Conservation (phyloP, 352 stramenopile genomes). For the Phytophthora niederhauseri region DNA sequence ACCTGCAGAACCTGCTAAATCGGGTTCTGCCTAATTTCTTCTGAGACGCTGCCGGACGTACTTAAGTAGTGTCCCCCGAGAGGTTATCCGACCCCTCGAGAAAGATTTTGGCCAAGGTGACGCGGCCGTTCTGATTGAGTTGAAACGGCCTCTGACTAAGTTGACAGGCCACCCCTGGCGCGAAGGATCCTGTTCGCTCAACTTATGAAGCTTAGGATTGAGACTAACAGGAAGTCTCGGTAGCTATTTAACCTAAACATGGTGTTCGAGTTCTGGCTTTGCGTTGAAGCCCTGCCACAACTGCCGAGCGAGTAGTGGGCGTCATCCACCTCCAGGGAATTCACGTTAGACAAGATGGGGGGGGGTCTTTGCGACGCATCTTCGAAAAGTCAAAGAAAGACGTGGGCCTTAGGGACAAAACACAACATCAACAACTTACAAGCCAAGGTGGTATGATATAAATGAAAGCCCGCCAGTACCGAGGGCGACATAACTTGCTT, state of each 20-base stretch:
- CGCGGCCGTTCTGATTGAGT: constrained; percentile 6
- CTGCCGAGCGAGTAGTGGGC: constrained; percentile 23
- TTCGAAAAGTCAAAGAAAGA: constrained; percentile 25
- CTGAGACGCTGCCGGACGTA: constrained; percentile 5
- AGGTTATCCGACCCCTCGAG: constrained; percentile 10
- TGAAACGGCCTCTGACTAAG: neutral
- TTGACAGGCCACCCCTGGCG: neutral
- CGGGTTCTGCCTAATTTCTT: constrained; percentile 15
- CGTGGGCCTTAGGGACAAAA: neutral
- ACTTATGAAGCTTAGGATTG: constrained; percentile 15
- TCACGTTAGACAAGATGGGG: constrained; percentile 20
- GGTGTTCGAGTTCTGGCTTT: constrained; percentile 14
- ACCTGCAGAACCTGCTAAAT: constrained; percentile 24
- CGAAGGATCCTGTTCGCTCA: neutral
- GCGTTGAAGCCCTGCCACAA: constrained; percentile 3
- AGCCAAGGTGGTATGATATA: neutral
- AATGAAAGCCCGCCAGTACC: neutral
- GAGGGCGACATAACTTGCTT: neutral
- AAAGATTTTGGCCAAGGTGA: constrained; percentile 14
- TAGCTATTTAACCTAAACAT: neutral
- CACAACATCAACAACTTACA: constrained; percentile 4
- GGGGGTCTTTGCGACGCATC: neutral
- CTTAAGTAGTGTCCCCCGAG: constrained; percentile 10
- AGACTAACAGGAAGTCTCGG: constrained; percentile 20
- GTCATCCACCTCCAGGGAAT: constrained; percentile 7